Conservation (phyloP, 1,284 basidiomycete genomes). For the Cryptococcus amylolentus region DNA sequence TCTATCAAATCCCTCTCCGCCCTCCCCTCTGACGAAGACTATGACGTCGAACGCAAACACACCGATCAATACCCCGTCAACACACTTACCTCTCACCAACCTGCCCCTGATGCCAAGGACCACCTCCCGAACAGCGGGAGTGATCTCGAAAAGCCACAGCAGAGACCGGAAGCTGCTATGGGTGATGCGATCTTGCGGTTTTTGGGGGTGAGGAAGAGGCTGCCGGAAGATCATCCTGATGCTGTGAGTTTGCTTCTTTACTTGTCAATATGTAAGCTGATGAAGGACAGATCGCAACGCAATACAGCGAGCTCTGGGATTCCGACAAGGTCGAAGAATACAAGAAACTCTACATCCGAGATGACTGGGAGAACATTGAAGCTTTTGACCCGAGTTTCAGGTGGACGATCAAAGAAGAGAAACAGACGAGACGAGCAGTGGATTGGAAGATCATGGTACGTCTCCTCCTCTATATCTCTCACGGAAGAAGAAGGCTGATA, state of each 20-base stretch:
- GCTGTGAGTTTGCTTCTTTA: constrained; percentile 4
- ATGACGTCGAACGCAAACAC: too few species aligned
- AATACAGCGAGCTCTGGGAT: constrained; percentile 57
- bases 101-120: too few species aligned
- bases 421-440: constrained; percentile 59
- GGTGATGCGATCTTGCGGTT: constrained; percentile 2
- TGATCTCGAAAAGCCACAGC: too few species aligned
- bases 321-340: constrained; percentile 44
- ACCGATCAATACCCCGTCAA: too few species aligned
- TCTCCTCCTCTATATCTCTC: background rate
- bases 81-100: too few species aligned
- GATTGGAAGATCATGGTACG: constrained; percentile 59
- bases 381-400: constrained; percentile 61
- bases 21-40: too few species aligned
- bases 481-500: too few species aligned
- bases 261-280: background rate
- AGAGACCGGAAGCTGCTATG: constrained; percentile 5
- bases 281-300: constrained; percentile 44
- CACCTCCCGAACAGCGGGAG: too few species aligned
- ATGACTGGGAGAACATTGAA: constrained; percentile 21
- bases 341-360: constrained; percentile 5
- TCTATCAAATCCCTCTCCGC: too few species aligned
- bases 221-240: constrained; percentile 7
- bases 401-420: constrained; percentile 68
- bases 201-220: constrained; percentile 3